phyloP scores from a whole-genome alignment of 768 basidiomycete genomes.

The Phlebiopsis gigantea region DNA sequence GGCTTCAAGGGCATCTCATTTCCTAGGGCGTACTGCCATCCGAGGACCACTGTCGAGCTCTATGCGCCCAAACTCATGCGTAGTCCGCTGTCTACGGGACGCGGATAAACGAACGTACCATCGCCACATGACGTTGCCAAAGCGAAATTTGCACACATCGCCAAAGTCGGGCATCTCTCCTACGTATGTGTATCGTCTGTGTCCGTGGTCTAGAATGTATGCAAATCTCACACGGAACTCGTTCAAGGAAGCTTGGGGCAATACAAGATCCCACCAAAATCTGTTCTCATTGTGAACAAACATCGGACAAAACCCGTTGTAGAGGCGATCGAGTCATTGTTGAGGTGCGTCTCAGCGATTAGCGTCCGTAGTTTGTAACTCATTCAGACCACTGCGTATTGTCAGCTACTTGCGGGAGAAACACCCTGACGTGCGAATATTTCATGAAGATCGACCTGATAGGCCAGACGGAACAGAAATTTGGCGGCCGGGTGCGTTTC shows the following conservation, averaged over 20 bases:
- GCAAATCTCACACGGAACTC: not conserved
- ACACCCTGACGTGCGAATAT: conserved; percentile 28
- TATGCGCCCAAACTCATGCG: not conserved
- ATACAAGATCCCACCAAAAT: conserved; percentile 39
- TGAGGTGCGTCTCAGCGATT: conserved; percentile 42
- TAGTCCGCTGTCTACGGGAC: not conserved
- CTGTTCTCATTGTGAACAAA: conserved; percentile 77
- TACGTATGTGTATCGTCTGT: not conserved
- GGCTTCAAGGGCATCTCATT: not conserved
- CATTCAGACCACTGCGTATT: not conserved
- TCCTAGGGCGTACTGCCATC: not conserved
- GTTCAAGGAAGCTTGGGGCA: conserved; percentile 14
- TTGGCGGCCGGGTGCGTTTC: conserved; percentile 55
- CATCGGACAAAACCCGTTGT: conserved; percentile 73
- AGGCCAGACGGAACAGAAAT: conserved; percentile 38
- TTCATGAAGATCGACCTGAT: conserved; percentile 39
- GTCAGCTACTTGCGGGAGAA: conserved; percentile 25
- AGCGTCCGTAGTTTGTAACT: not conserved
- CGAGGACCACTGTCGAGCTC: not conserved
- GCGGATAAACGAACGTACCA: not conserved
- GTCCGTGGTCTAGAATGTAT: not conserved
- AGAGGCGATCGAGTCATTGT: conserved; percentile 68
- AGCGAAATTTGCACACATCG: not conserved
- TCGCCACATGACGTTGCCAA: not conserved
- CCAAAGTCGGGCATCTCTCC: not conserved